A percentile compares a stretch with the other conserved stretches of the same genome.
phyloP scores from a whole-genome alignment of 768 basidiomycete species.

The Suillus clintonianus region DNA sequence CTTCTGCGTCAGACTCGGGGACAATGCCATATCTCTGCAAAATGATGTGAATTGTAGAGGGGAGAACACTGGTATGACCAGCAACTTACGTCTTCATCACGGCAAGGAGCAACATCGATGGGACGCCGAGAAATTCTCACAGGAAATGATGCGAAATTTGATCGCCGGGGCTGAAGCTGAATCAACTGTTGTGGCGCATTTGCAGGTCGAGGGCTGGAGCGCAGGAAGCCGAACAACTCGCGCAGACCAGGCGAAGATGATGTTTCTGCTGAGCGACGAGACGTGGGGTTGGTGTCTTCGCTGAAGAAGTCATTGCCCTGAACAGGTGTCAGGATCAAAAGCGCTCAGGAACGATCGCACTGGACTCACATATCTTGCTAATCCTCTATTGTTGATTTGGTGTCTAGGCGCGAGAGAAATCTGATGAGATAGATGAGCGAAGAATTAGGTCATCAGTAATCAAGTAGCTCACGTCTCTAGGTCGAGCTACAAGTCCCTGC shows the following conservation, averaged over 20 bases:
- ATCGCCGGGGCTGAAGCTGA: not conserved
- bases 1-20: not conserved
- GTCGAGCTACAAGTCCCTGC: not conserved
- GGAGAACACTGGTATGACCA: not conserved
- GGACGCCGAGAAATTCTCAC: not conserved
- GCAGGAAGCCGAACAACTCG: not conserved
- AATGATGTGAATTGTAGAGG: not conserved
- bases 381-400: not conserved
- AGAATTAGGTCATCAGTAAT: not conserved
- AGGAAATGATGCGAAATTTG: not conserved
- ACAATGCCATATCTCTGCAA: not conserved
- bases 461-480: not conserved
- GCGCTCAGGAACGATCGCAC: not conserved
- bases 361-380: not conserved
- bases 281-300: not conserved
- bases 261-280: not conserved
- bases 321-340: not conserved
- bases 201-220: not conserved
- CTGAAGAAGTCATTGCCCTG: not conserved
- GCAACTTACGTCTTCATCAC: not conserved
- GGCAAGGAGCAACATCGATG: not conserved
- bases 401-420: no score
- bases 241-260: not conserved
- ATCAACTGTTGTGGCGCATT: no score
- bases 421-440: no score